Percentiles rank a stretch among this genome's conserved stretches.
phyloP scores from a whole-genome alignment of 306 rosid species.

The Mimosa pudica region DNA sequence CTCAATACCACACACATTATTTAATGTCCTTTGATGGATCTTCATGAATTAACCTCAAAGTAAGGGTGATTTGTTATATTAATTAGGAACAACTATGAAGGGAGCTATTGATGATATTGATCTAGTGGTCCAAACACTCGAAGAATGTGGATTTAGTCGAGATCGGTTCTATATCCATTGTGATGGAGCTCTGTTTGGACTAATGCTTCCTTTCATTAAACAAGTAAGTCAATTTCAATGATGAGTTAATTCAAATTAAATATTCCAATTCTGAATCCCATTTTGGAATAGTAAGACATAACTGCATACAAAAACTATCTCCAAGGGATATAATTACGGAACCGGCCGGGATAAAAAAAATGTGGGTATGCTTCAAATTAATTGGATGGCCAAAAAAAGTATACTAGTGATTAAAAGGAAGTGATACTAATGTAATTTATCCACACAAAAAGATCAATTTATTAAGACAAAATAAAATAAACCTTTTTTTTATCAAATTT shows the following conservation, averaged over 20 bases:
- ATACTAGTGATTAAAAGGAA: not conserved
- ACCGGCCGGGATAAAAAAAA: too few species aligned
- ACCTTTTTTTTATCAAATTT: not conserved
- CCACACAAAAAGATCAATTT: too few species aligned
- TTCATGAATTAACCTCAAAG: not conserved
- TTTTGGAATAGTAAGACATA: too few species aligned
- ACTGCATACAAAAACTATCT: too few species aligned
- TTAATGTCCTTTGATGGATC: not conserved
- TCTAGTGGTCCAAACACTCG: constrained; percentile 41
- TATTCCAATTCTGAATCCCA: not conserved
- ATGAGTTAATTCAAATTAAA: too few species aligned
- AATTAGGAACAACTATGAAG: not conserved
- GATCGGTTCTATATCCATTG: constrained; percentile 69
- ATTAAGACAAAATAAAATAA: too few species aligned
- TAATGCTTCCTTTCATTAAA: constrained; percentile 73
- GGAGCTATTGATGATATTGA: not conserved
- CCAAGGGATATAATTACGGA: too few species aligned
- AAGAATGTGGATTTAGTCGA: constrained; percentile 49
- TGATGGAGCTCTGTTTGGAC: constrained; percentile 64
- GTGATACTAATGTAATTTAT: too few species aligned
- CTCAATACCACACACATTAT: too few species aligned
- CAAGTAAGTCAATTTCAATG: constrained; percentile 47
- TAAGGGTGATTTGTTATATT: not conserved
- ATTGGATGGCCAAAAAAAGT: too few species aligned
- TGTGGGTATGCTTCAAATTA: too few species aligned